These are phyloP conservation scores for Saccharomyces eubayanus DNA, from an alignment of 805 yeast genomes.

Conservation along the genomic window DNA sequence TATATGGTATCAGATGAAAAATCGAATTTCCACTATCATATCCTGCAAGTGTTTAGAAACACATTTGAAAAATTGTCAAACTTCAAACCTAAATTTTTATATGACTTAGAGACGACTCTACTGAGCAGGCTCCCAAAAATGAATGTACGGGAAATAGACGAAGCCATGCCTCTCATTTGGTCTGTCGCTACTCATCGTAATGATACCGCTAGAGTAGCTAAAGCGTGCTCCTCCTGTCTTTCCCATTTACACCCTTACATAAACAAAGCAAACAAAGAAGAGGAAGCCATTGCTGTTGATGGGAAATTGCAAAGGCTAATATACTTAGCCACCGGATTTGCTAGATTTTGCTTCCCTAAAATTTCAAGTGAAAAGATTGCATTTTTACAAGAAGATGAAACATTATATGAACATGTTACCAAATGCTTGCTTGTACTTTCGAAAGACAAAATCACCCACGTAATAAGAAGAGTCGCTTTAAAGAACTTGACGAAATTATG, in stretches of 20 bases:
- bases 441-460: slow-evolving; percentile 26
- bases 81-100: slow-evolving; percentile 44
- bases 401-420: slow-evolving; percentile 49
- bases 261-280: slow-evolving; percentile 20
- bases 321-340: slow-evolving; percentile 61
- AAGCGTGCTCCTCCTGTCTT: slow-evolving; percentile 59
- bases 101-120: slow-evolving; percentile 43
- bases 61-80: slow-evolving; percentile 38
- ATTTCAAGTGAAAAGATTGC: slow-evolving; percentile 36
- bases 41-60: slow-evolving; percentile 46
- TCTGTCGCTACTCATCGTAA: slow-evolving; percentile 39
- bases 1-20: slow-evolving; percentile 45
- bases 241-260: slow-evolving; percentile 42
- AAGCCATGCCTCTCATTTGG: slow-evolving; percentile 69
- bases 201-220: slow-evolving; percentile 43
- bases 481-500: slow-evolving; percentile 53
- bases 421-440: slow-evolving; percentile 53
- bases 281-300: slow-evolving; percentile 26
- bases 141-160: slow-evolving; percentile 51
- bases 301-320: slow-evolving; percentile 48
- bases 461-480: slow-evolving; percentile 44
- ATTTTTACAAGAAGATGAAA: slow-evolving; percentile 37
- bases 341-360: slow-evolving; percentile 48
- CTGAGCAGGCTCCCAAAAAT: slow-evolving; percentile 52
- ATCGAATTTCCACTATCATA: slow-evolving; percentile 36